Evolutionary conservation across 306 rosid species (phyloP), one percentile per base, ranked within the genome.

Genomic region (Gleditsia sinensis): DNA sequence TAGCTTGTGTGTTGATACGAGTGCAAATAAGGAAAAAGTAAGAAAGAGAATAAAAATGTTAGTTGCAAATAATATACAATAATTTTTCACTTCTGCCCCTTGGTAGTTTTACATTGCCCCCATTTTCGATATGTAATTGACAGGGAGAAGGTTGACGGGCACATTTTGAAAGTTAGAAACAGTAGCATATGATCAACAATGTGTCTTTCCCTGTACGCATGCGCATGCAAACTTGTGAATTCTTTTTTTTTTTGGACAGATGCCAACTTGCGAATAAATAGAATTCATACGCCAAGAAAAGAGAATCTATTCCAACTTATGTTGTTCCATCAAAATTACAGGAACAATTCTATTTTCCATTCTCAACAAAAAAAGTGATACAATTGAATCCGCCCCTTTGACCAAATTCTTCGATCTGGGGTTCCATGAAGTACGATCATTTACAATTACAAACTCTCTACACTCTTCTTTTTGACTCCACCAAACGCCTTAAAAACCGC

Each of bases 401-500:
- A 80, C 78, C 77, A 85, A 78, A 77, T n/a, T n/a, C n/a, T 62
- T 83, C 36, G 6, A 33, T 9, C 33, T 54, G 32, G 79, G 89
- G 72, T 49, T 78, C 48, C 57, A 61, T 63, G 11, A 63, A 69
- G 62, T n/a, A n/a, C n/a, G n/a, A n/a, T 80, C 79, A 58, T 73
- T 60, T 78, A 74, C 75, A 66, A 39, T 81, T 85, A 75, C 57
- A 49, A 39, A 19, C 57, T 34, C 28, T 28, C 45, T 69, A 69
- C 50, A 56, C 64, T 62, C 7, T 17, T 59, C 79, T 85, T 75
- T 91, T 88, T 90, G 92, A 91, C 27, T 83, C 89, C 67, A 87
- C 96, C 84, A 94, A 75, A 53, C 80, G 90, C 85, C 88, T 64
- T 82, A 94, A 82, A 77, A 94, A 94, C 63, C 87, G 81, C 69